phyloP scores from a whole-genome alignment of 164 flowering plant genomes.

The Aristolochia californica region DNA sequence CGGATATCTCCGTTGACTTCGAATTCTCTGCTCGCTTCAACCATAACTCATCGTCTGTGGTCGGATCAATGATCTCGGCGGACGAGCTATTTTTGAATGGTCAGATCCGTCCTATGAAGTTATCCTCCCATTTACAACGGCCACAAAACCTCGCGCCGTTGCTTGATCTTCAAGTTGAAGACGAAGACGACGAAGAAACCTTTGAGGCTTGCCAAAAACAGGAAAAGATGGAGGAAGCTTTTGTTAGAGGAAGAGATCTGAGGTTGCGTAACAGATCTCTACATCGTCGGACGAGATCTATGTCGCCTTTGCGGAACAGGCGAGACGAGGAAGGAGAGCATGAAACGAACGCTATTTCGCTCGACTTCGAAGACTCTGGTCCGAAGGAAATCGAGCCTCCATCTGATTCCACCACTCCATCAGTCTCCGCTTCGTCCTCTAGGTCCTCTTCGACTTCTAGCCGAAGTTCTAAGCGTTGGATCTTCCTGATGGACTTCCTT shows the following conservation, averaged over 20 bases:
- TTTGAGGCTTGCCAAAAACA: slow-evolving; percentile 3
- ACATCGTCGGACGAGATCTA: slow-evolving; percentile 48
- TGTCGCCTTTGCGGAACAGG: slow-evolving; percentile 47
- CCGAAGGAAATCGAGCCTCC: slow-evolving; percentile 6
- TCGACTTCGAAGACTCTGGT: slow-evolving; percentile 1
- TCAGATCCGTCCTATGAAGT: slow-evolving; percentile 70
- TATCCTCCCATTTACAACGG: slow-evolving; percentile 45
- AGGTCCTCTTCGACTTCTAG: slow-evolving; percentile 28
- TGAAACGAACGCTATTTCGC: slow-evolving; percentile 2
- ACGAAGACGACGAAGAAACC: neutral
- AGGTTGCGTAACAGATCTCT: slow-evolving; percentile 31
- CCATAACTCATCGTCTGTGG: slow-evolving; percentile 6
- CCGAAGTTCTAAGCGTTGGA: slow-evolving; percentile 29
- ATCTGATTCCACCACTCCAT: slow-evolving; percentile 21
- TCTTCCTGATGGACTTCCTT: slow-evolving; percentile 29
- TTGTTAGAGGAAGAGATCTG: slow-evolving; percentile 43
- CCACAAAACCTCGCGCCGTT: slow-evolving; percentile 46
- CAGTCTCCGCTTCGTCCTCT: slow-evolving; percentile 31
- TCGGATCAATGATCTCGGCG: slow-evolving; percentile 54
- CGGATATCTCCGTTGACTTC: slow-evolving; percentile 25
- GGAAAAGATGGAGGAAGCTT: slow-evolving; percentile 3
- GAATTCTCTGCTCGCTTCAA: slow-evolving; percentile 45
- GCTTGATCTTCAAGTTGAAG: slow-evolving; percentile 35
- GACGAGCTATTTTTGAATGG: slow-evolving; percentile 73
- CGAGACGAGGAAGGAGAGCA: slow-evolving; percentile 16